Percentiles rank a stretch among this genome's conserved stretches.
These are phyloP conservation scores for Anaeromyces robustus DNA, from an alignment of 192 early-diverging fungal species.

Conservation along the genomic window DNA sequence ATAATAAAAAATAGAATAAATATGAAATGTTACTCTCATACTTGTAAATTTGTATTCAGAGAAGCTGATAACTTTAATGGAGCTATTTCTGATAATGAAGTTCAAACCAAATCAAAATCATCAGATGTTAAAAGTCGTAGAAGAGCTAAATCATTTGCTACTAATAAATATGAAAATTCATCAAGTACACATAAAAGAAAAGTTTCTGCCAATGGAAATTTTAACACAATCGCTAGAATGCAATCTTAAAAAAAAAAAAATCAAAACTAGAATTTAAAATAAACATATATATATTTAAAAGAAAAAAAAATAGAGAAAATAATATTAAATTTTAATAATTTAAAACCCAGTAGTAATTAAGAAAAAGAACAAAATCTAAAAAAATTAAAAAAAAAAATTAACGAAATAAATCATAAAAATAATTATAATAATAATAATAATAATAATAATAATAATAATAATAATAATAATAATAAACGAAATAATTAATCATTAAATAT, in stretches of 20 bases:
- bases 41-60: background rate
- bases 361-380: too few relatives aligned
- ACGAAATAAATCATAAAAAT: too few relatives aligned
- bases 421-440: too few relatives aligned
- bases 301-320: too few relatives aligned
- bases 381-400: too few relatives aligned
- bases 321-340: too few relatives aligned
- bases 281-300: too few relatives aligned
- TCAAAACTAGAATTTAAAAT: background rate
- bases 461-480: too few relatives aligned
- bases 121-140: background rate
- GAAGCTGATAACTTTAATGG: background rate
- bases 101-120: background rate
- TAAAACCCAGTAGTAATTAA: too few relatives aligned
- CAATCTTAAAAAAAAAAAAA: background rate
- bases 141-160: background rate
- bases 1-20: background rate
- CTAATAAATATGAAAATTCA: background rate
- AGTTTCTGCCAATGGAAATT: background rate
- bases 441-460: too few relatives aligned
- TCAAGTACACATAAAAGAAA: background rate
- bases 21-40: background rate
- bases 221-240: background rate
- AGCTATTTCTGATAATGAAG: background rate
- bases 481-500: too few relatives aligned